These are phyloP conservation scores for Pseudocercospora vitis DNA, from an alignment of 2,329 filamentous ascomycete species.

Conservation along the genomic window DNA sequence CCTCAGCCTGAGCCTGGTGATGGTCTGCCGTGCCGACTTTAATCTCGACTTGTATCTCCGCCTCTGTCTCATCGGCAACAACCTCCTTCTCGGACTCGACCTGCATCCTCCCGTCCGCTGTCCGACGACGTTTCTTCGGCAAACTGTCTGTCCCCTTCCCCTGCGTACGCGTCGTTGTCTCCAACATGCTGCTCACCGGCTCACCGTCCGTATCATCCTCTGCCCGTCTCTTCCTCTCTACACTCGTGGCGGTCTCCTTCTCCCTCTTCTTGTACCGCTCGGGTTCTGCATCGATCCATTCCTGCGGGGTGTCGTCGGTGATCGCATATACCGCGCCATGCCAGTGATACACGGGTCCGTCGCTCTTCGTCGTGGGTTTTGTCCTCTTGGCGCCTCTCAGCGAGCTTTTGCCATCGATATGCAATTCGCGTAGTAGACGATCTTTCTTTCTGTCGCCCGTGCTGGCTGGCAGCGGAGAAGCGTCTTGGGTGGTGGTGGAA, in stretches of 20 bases:
- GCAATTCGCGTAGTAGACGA: constrained; percentile 13
- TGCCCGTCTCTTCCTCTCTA: not conserved
- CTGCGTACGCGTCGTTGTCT: not conserved
- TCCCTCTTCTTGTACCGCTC: constrained; percentile 11
- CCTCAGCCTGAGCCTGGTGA: too few species aligned
- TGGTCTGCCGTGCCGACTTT: not conserved
- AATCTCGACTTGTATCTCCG: not conserved
- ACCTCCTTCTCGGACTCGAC: not conserved
- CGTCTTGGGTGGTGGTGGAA: not conserved
- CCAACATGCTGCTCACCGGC: not conserved
- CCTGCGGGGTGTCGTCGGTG: constrained; percentile 23
- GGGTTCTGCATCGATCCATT: constrained; percentile 25
- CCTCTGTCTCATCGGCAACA: not conserved
- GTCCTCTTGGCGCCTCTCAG: constrained; percentile 17
- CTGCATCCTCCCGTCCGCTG: too few species aligned
- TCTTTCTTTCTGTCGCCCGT: constrained; percentile 9
- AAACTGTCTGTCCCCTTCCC: not conserved
- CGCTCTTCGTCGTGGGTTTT: not conserved
- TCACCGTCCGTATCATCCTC: constrained; percentile 3
- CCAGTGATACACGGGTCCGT: constrained; percentile 19
- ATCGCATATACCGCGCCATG: constrained; percentile 23
- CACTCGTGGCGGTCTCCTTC: not conserved
- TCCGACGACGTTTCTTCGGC: too few species aligned
- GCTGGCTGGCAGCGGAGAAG: constrained; percentile 2
- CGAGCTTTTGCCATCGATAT: constrained; percentile 21